phyloP scores from a whole-genome alignment of 2,329 filamentous ascomycete species.

The Juglanconis sp. region DNA sequence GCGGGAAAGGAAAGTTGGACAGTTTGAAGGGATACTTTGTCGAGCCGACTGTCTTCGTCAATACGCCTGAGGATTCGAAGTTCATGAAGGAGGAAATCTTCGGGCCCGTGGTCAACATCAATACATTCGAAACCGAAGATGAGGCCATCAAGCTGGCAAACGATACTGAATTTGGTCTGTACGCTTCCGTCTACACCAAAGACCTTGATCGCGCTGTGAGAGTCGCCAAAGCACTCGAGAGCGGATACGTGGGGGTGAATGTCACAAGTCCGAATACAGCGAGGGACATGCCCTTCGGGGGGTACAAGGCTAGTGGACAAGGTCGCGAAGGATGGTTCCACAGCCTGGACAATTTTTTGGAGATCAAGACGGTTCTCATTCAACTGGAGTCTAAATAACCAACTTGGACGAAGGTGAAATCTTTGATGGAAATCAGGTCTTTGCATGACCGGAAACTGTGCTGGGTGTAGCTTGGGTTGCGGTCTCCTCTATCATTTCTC shows the following conservation, averaged over 20 bases:
- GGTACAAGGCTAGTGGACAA: conserved; percentile 38
- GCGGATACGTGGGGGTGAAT: conserved; percentile 61
- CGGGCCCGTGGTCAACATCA: conserved; percentile 59
- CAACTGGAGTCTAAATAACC: too few species aligned
- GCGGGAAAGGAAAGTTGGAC: conserved; percentile 28
- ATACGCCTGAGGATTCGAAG: conserved; percentile 37
- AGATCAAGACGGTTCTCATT: conserved; percentile 31
- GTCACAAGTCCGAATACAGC: conserved; percentile 34
- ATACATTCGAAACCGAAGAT: conserved; percentile 54
- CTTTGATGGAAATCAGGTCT: too few species aligned
- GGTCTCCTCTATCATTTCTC: neutral
- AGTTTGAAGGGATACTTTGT: conserved; percentile 36
- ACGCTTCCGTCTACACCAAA: conserved; percentile 52
- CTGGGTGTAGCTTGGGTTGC: too few species aligned
- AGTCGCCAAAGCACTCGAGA: conserved; percentile 51
- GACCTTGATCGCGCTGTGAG: conserved; percentile 44
- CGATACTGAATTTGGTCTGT: conserved; percentile 54
- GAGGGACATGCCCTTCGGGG: conserved; percentile 39
- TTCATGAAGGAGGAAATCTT: conserved; percentile 63
- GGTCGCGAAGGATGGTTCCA: conserved; percentile 34
- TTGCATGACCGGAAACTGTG: too few species aligned
- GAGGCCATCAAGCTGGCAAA: conserved; percentile 54
- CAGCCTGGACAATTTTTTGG: conserved; percentile 35
- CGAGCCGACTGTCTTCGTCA: conserved; percentile 43
- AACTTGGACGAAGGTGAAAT: too few species aligned